Evolutionary conservation across 768 basidiomycete species (phyloP).

Genomic region (Fomitopsis serialis): DNA sequence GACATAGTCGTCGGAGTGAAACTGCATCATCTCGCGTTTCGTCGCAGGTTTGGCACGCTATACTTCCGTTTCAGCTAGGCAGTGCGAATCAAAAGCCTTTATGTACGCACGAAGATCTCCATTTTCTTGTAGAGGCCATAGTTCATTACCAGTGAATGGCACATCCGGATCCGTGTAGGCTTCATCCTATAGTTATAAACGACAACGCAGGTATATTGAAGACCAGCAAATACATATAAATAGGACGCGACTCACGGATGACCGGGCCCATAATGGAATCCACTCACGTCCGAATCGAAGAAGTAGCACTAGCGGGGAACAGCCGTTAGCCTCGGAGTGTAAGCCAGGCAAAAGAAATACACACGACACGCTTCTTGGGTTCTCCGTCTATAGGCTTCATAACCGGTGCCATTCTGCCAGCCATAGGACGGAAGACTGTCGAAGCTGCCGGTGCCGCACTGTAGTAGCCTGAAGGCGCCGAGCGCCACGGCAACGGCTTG

Average conservation of each 20-base stretch:
- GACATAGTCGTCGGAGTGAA: conserved; percentile 98
- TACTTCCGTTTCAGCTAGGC: not conserved
- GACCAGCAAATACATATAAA: not conserved
- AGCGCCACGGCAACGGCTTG: too few relatives aligned
- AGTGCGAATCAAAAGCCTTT: not conserved
- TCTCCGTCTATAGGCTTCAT: conserved; percentile 50
- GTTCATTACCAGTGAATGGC: conserved; percentile 99
- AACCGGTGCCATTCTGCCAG: conserved; percentile 28
- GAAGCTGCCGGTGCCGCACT: too few relatives aligned
- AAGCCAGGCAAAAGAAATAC: too few relatives aligned
- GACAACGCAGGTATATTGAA: not conserved
- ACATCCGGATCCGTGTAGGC: conserved; percentile 98
- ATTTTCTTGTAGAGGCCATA: conserved; percentile 99
- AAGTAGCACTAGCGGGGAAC: conserved; percentile 81
- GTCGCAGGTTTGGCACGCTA: conserved; percentile 99
- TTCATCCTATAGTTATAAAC: conserved; percentile 66
- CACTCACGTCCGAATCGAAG: conserved; percentile 98
- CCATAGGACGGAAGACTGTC: too few relatives aligned
- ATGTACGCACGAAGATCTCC: conserved; percentile 92
- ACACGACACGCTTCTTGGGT: conserved; percentile 82
- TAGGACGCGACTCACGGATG: conserved; percentile 60
- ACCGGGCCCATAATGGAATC: conserved; percentile 98
- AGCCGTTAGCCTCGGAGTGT: not conserved
- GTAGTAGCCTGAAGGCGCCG: too few relatives aligned
- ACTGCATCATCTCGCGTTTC: conserved; percentile 99